Conservation (phyloP, 1,284 basidiomycete species). For the Rhodotorula sp. region DNA sequence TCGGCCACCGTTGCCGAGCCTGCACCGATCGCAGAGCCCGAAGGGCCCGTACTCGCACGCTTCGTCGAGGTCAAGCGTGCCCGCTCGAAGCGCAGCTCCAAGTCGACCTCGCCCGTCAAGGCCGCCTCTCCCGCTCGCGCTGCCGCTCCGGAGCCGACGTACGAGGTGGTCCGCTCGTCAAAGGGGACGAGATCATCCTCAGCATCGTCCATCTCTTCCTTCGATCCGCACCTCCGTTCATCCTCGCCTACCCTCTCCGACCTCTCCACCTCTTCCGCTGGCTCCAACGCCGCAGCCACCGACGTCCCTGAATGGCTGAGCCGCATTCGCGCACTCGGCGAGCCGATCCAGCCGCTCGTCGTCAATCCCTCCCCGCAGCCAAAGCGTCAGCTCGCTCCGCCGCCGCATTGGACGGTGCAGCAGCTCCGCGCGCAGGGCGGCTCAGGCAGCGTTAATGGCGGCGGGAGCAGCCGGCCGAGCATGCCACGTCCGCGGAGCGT, state of each 20-base stretch:
- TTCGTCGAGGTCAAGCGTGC: constrained; percentile 14
- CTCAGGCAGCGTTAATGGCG: constrained; percentile 8
- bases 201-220: neutral
- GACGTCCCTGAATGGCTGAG: constrained; percentile 35
- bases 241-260: constrained; percentile 13
- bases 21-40: too few species aligned
- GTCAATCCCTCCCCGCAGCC: neutral
- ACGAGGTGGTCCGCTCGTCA: constrained; percentile 18
- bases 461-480: neutral
- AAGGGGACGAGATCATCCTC: neutral
- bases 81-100: neutral
- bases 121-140: neutral
- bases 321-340: constrained; percentile 32
- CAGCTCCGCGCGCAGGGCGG: constrained; percentile 20
- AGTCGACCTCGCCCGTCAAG: neutral
- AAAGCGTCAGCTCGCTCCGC: constrained; percentile 14
- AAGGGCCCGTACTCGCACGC: neutral
- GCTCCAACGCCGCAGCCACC: constrained; percentile 7
- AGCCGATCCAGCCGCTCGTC: constrained; percentile 25
- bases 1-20: neutral
- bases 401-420: constrained; percentile 34
- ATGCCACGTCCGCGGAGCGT: constrained; percentile 25
- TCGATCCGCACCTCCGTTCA: neutral
- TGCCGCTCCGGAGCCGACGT: neutral
- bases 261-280: constrained; percentile 4